Evolutionary conservation across 225 moss, liverwort and hornwort genomes (phyloP).

Genomic region (Bryum argenteum): DNA sequence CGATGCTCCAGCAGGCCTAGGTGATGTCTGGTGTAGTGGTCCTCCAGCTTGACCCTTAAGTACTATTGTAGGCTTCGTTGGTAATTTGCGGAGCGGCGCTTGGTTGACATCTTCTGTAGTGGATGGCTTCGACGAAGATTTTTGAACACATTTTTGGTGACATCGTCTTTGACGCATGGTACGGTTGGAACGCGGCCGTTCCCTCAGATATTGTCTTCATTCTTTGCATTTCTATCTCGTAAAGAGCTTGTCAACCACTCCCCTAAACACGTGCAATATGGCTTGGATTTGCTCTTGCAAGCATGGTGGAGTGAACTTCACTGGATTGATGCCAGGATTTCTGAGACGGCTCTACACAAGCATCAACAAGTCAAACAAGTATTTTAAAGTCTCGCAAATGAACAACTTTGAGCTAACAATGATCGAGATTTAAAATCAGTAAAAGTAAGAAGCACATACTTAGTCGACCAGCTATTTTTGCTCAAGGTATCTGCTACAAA

Average conservation of each 20-base stretch:
- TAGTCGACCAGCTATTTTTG: not conserved
- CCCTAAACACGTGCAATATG: not conserved
- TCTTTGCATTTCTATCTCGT: not conserved
- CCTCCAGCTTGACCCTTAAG: not conserved
- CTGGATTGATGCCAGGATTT: not conserved
- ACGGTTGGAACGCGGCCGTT: not conserved
- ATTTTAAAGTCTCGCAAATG: not conserved
- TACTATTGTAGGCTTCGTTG: not conserved
- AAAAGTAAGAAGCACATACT: not conserved
- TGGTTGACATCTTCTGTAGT: not conserved
- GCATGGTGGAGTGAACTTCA: no score
- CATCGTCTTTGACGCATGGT: conserved; percentile 7
- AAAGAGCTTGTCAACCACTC: conserved; percentile 1
- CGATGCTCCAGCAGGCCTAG: not conserved
- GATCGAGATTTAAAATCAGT: not conserved
- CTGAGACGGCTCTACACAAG: not conserved
- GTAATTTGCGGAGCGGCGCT: no score
- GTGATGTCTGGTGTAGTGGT: not conserved
- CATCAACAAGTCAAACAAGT: not conserved
- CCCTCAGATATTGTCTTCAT: not conserved
- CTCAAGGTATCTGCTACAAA: not conserved
- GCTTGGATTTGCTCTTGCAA: no score
- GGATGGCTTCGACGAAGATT: not conserved
- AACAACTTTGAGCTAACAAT: not conserved
- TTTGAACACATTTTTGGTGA: not conserved